Base-by-base conservation (phyloP, 2,329 filamentous ascomycete species). In the Arthrobotrys pseudoclavata region DNA sequence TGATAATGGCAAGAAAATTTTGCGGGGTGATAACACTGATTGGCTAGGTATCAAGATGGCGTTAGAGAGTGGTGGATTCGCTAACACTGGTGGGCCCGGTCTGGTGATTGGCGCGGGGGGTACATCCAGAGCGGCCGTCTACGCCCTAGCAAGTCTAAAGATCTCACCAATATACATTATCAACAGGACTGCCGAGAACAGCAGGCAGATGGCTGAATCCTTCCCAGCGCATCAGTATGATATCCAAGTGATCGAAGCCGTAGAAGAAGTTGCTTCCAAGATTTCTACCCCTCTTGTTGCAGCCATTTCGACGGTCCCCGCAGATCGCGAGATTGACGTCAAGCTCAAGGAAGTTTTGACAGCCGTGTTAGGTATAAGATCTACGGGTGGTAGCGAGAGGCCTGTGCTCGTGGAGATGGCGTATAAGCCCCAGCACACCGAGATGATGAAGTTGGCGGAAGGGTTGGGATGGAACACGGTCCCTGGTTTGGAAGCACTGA, bases 1-100 rank as follows among this genome's bases (percentile, higher is more conserved):
- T 26, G 83, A 84, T 2, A 55, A 42, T 26, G 85, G 85, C 3
- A 84, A 86, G 68, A 84, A 84, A 60, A 87, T 86, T 3, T 88
- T 98, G 2, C 84, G 92, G 15, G 96, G 96, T 50, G 92, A 94
- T 83, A 99, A 99, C 84, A 99, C 96, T 12, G 96, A 99, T 85
- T 99, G 94, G 91, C 88, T 90, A 82, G 96, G 96, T 79, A 99
- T 99, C 90, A 89, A 92, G 1, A 89, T 91, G 80, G 91, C 92
- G 2, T 88, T 99, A 20, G 89, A 88, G 71, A 88, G 89, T 48
- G 90, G 89, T 1, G 92, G 92, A 6, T 86, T 92, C 66, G 85
- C 85, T 78, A 83, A 84, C 79, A 83, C 82, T 81, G 80, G 82
- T 50, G 84, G 86, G 48, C 88, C 90, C 69, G 95, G 89, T 26